Conservation (phyloP, 306 rosid species). For the Vigna angularis region DNA sequence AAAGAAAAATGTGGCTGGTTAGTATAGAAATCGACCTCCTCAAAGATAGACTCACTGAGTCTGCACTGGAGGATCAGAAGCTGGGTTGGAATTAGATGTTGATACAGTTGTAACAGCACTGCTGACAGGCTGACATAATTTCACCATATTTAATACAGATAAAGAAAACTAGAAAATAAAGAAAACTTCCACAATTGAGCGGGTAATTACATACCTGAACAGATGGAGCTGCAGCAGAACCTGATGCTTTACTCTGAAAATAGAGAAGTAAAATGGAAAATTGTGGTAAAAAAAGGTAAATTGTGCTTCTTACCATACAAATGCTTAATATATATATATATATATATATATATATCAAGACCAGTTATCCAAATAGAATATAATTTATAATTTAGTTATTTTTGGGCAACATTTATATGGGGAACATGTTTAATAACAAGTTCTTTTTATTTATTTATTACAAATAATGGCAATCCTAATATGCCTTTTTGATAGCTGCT, state of each 20-base stretch:
- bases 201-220: constrained; percentile 62
- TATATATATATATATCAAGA: no score
- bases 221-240: no score
- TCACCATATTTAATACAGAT: constrained; percentile 29
- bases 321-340: neutral
- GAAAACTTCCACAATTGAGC: constrained; percentile 7
- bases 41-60: constrained; percentile 59
- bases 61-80: constrained; percentile 45
- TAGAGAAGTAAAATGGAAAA: no score
- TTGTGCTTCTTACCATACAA: neutral
- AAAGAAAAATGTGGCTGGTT: neutral
- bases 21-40: constrained; percentile 2
- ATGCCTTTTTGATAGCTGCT: constrained; percentile 36
- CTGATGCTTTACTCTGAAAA: no score
- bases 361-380: neutral
- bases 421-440: constrained; percentile 23
- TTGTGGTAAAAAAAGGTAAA: neutral
- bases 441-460: constrained; percentile 17
- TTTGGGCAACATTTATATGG: neutral
- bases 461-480: neutral
- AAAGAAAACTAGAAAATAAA: neutral
- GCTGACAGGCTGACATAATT: constrained; percentile 56
- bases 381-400: neutral
- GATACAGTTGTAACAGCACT: constrained; percentile 45
- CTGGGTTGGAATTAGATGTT: neutral